A percentile compares a stretch with the other conserved stretches of the same genome.
Conservation (phyloP, 768 basidiomycete genomes). For the Podaxis sp. region DNA sequence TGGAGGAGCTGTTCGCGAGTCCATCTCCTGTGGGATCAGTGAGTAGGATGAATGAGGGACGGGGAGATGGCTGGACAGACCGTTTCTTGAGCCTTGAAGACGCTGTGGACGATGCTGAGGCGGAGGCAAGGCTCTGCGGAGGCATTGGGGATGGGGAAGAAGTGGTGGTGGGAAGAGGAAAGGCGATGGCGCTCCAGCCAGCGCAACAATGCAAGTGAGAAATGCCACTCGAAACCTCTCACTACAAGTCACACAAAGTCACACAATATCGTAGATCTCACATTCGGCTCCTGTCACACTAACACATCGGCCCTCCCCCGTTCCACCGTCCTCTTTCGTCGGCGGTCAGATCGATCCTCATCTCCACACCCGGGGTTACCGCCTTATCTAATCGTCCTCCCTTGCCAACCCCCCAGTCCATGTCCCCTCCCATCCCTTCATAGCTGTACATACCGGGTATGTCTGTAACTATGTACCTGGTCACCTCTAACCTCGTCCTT, state of each 20-base stretch:
- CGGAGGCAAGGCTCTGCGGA: conserved; percentile 12
- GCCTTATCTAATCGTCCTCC: not conserved
- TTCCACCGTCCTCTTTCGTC: conserved; percentile 6
- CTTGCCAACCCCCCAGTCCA: not conserved
- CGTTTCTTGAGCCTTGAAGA: conserved; percentile 27
- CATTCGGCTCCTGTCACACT: not conserved
- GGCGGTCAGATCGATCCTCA: not conserved
- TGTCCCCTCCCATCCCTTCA: not conserved
- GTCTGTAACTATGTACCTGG: not conserved
- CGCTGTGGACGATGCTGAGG: conserved; percentile 19
- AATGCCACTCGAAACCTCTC: conserved; percentile 14
- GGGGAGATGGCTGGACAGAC: conserved; percentile 18
- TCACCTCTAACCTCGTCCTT: not conserved
- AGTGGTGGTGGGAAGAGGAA: conserved; percentile 44
- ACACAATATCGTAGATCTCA: conserved; percentile 2
- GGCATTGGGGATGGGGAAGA: conserved; percentile 17
- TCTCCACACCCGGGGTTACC: not conserved
- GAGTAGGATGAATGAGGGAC: conserved; percentile 17
- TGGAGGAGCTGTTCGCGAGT: conserved; percentile 44
- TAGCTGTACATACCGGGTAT: not conserved
- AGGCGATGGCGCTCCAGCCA: conserved; percentile 35
- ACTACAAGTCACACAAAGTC: conserved; percentile 1
- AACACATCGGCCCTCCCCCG: not conserved
- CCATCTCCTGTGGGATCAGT: conserved; percentile 38
- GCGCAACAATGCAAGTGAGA: conserved; percentile 36